Evolutionary conservation across 2,329 filamentous ascomycete species (phyloP).

Genomic region (Colletotrichum liaoningense): DNA sequence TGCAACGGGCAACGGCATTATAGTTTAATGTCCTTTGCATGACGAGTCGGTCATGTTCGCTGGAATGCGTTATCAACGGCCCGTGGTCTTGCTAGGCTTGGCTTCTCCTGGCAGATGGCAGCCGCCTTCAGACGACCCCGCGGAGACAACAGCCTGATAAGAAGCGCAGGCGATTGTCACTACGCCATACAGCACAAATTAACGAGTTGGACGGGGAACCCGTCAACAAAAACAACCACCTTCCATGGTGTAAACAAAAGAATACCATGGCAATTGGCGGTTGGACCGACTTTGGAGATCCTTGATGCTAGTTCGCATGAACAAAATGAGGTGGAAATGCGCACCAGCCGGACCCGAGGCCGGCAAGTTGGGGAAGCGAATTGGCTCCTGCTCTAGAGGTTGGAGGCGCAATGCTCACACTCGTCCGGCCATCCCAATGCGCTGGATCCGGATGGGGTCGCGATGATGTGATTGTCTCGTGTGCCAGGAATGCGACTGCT

Average conservation of each 20-base stretch:
- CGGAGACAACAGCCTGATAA: slow-evolving; percentile 11
- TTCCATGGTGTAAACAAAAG: slow-evolving; percentile 30
- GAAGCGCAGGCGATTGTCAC: background rate
- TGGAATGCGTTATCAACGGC: slow-evolving; percentile 32
- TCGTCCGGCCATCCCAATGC: slow-evolving; percentile 28
- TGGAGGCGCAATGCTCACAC: background rate
- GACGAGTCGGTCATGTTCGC: slow-evolving; percentile 11
- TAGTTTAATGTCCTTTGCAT: slow-evolving; percentile 30
- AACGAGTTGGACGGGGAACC: slow-evolving; percentile 14
- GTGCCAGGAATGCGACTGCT: slow-evolving; percentile 26
- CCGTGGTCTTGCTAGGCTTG: slow-evolving; percentile 21
- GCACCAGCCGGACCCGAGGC: slow-evolving; percentile 30
- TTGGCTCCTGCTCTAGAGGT: slow-evolving; percentile 24
- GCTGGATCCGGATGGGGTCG: slow-evolving; percentile 27
- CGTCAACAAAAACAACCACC: slow-evolving; percentile 33
- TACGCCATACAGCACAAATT: background rate
- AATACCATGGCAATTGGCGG: slow-evolving; percentile 13
- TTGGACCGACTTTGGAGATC: slow-evolving; percentile 32
- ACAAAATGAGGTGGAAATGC: slow-evolving; percentile 35
- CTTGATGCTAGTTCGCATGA: slow-evolving; percentile 38
- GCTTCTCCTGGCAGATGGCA: slow-evolving; percentile 4
- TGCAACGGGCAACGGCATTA: slow-evolving; percentile 31
- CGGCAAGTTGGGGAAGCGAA: slow-evolving; percentile 27
- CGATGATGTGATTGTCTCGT: slow-evolving; percentile 36
- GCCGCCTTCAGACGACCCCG: slow-evolving; percentile 13